phyloP scores from a whole-genome alignment of 1,139 yeast genomes.

The Kluyveromyces sp. region DNA sequence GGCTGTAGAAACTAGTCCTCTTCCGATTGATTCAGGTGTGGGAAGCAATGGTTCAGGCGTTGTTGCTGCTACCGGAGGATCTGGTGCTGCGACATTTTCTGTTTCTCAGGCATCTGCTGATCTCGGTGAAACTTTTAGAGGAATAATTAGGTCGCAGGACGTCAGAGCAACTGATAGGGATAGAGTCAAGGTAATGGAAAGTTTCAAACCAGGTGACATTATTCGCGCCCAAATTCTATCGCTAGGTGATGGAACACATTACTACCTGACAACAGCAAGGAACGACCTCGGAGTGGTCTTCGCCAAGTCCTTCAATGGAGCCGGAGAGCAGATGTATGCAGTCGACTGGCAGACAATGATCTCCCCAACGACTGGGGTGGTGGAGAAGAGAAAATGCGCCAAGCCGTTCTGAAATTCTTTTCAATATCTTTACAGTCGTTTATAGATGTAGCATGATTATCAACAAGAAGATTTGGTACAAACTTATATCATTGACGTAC shows the following conservation, averaged over 20 bases:
- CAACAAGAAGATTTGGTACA: not conserved
- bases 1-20: conserved; percentile 60
- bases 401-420: conserved; percentile 53
- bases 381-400: conserved; percentile 85
- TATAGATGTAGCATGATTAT: conserved; percentile 1
- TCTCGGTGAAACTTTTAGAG: conserved; percentile 86
- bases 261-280: conserved; percentile 81
- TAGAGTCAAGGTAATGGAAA: conserved; percentile 67
- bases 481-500: not conserved
- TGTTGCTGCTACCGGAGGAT: conserved; percentile 48
- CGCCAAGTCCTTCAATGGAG: conserved; percentile 63
- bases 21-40: conserved; percentile 51
- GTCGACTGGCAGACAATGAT: conserved; percentile 96
- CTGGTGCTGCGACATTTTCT: conserved; percentile 45
- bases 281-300: conserved; percentile 92
- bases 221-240: conserved; percentile 78
- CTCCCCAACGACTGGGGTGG: conserved; percentile 65
- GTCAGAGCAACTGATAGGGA: conserved; percentile 89
- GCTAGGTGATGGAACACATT: conserved; percentile 88
- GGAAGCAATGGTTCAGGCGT: conserved; percentile 52
- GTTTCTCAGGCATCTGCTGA: conserved; percentile 52
- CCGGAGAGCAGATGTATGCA: conserved; percentile 81
- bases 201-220: conserved; percentile 89
- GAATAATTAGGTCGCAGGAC: conserved; percentile 81
- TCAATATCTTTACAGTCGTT: too few species aligned